Conservation (phyloP, 2,329 filamentous ascomycete species). For the Colletotrichum sp. region DNA sequence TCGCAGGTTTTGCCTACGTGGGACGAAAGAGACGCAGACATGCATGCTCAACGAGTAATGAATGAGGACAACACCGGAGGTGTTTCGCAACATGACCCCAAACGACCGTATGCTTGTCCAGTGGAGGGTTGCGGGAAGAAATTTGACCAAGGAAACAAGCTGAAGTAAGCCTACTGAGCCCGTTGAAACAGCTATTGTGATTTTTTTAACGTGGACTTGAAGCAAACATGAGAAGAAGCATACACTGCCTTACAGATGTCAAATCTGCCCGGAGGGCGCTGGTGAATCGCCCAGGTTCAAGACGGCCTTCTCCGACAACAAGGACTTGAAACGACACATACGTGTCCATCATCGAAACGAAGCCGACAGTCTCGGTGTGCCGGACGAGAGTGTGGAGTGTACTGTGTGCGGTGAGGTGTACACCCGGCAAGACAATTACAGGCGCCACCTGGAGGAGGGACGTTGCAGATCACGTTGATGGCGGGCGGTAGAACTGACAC, state of each 20-base stretch:
- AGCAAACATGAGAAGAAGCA: not conserved
- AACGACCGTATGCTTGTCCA: not conserved
- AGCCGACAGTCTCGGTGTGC: not conserved
- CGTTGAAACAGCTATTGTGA: too few relatives aligned
- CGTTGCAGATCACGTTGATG: not conserved
- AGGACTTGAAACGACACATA: not conserved
- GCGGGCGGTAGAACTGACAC: not conserved
- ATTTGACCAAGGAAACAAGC: not conserved
- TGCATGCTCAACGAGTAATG: not conserved
- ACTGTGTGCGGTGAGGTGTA: not conserved
- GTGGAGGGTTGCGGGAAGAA: not conserved
- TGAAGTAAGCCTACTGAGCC: not conserved
- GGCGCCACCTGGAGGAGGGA: not conserved
- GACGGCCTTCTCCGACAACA: not conserved
- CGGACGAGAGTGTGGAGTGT: not conserved
- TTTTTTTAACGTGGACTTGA: rapidly evolving
- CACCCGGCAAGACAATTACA: not conserved
- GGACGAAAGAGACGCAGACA: not conserved
- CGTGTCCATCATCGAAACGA: not conserved
- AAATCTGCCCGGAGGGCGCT: not conserved
- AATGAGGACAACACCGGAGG: not conserved
- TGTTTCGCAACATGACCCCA: not conserved
- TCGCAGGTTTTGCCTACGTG: not conserved
- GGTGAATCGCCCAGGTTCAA: not conserved
- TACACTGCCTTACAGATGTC: not conserved